Evolutionary conservation across 2,329 filamentous ascomycete genomes (phyloP).

Genomic region (Cladosporium sp.): DNA sequence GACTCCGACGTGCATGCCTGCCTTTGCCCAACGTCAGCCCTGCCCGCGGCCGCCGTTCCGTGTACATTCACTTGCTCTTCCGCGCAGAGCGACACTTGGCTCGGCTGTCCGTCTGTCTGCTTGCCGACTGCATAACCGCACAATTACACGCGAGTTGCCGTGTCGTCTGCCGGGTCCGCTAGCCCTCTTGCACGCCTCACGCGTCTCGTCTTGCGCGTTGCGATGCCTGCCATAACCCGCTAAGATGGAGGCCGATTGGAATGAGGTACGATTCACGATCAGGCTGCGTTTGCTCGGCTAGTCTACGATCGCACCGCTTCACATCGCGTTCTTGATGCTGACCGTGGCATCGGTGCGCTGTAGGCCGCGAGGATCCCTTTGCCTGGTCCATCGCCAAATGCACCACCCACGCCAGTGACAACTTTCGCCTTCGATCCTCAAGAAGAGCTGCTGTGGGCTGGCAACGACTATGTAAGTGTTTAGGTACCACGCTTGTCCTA

Average conservation of each 20-base stretch:
- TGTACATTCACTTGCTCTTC: too few species aligned
- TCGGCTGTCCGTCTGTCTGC: too few species aligned
- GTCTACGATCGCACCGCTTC: not conserved
- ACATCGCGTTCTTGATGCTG: not conserved
- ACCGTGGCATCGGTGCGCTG: constrained; percentile 10
- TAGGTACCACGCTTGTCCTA: not conserved
- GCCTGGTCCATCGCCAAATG: constrained; percentile 67
- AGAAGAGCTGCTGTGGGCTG: constrained; percentile 88
- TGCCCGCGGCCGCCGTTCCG: not conserved
- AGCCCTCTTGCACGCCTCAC: not conserved
- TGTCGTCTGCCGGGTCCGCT: not conserved
- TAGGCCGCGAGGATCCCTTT: constrained; percentile 77
- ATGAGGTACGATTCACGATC: constrained; percentile 34
- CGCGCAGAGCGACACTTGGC: too few species aligned
- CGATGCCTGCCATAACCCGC: constrained; percentile 9
- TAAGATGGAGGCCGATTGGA: constrained; percentile 48
- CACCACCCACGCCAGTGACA: constrained; percentile 60
- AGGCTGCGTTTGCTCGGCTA: not conserved
- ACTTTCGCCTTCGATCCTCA: constrained; percentile 82
- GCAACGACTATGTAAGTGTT: constrained; percentile 73
- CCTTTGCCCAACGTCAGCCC: not conserved
- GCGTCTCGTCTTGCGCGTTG: not conserved
- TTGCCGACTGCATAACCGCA: too few species aligned
- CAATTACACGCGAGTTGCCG: too few species aligned
- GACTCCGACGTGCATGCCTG: too few species aligned